Evolutionary conservation across 139 green algal genomes (phyloP).

Genomic region (Medakamo hakoo): DNA sequence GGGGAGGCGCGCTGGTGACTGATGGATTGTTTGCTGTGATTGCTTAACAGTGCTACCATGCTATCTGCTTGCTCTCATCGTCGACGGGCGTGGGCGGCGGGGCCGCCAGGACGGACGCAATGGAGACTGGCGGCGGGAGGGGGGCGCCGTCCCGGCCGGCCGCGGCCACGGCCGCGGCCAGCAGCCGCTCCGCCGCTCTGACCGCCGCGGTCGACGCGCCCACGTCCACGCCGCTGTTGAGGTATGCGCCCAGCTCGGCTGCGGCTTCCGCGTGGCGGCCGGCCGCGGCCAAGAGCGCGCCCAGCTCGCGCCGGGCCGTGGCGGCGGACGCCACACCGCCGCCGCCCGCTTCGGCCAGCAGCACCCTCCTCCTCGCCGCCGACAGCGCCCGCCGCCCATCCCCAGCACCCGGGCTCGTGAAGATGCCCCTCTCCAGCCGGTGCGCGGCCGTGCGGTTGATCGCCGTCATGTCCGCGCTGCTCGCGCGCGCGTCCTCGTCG

Average conservation of each 20-base stretch:
- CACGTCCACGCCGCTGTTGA: background rate
- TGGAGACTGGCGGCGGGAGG: background rate
- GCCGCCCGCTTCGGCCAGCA: background rate
- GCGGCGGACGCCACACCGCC: background rate
- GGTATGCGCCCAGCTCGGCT: background rate
- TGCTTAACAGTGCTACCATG: background rate
- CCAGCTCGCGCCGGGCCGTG: background rate
- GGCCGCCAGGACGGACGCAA: background rate
- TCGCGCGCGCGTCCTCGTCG: background rate
- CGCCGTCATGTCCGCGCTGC: background rate
- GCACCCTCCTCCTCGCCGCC: background rate
- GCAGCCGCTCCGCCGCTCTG: background rate
- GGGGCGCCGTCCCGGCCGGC: too few species aligned
- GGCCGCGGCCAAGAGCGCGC: background rate
- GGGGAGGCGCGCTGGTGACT: too few species aligned
- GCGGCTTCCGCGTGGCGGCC: too few species aligned
- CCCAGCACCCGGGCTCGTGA: constrained; percentile 6
- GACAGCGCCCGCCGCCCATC: constrained; percentile 7
- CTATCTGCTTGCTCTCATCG: background rate
- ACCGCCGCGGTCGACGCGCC: too few species aligned
- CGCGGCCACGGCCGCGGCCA: background rate
- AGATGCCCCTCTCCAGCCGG: constrained; percentile 14
- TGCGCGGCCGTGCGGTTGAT: constrained; percentile 1
- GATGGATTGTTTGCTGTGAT: background rate
- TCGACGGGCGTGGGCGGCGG: too few species aligned